A percentile compares a stretch with the other conserved stretches of the same genome.
Evolutionary conservation across 768 basidiomycete genomes (phyloP).

Genomic region (Paxillus rubicundulus): DNA sequence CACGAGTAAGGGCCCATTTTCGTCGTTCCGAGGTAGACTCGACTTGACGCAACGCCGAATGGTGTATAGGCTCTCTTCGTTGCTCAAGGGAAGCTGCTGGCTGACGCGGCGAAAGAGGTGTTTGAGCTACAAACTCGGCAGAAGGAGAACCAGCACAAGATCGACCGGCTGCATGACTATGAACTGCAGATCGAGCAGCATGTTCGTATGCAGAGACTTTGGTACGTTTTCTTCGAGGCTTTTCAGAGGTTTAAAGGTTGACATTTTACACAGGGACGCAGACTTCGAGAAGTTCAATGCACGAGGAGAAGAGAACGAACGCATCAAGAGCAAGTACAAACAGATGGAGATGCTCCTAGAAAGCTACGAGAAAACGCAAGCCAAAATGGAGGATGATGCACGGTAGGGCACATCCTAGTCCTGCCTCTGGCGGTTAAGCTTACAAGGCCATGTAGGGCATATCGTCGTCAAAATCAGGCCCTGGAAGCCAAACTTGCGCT

Average conservation of each 20-base stretch:
- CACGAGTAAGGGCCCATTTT: conserved; percentile 43
- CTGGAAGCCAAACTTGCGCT: conserved; percentile 56
- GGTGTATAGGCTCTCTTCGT: conserved; percentile 54
- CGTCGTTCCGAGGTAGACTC: background rate
- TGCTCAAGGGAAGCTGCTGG: conserved; percentile 66
- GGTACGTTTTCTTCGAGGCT: conserved; percentile 46
- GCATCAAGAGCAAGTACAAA: conserved; percentile 55
- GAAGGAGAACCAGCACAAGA: conserved; percentile 78
- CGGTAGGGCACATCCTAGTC: conserved; percentile 41
- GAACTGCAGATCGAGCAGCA: conserved; percentile 86
- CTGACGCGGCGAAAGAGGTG: conserved; percentile 65
- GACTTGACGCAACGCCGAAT: background rate
- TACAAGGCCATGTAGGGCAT: conserved; percentile 36
- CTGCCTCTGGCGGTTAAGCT: background rate
- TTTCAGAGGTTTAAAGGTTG: conserved; percentile 3
- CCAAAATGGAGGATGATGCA: conserved; percentile 53
- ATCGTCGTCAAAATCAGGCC: conserved; percentile 59
- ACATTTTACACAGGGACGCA: conserved; percentile 57
- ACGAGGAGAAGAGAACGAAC: conserved; percentile 54
- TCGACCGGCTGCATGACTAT: conserved; percentile 78
- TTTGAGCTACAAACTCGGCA: conserved; percentile 71
- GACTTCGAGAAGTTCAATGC: conserved; percentile 72
- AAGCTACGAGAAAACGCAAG: conserved; percentile 52
- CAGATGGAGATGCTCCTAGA: conserved; percentile 67
- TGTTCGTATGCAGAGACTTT: conserved; percentile 70